Base-by-base conservation (phyloP, 345 rosid genomes). In the Camelina neglecta region DNA sequence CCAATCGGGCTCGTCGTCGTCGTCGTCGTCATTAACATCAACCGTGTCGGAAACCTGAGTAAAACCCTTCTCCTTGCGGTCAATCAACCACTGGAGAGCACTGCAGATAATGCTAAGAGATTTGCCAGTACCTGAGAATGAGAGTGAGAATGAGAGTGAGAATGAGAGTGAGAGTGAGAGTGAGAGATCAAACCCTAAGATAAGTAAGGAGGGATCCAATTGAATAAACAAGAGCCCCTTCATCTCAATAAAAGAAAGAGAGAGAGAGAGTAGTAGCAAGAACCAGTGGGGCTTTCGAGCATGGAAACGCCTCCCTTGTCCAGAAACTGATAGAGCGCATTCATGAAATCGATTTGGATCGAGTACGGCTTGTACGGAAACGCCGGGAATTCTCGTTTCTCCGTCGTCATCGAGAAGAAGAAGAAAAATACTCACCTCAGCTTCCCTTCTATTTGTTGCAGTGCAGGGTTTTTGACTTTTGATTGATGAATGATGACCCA, bases 221-320 rank as follows among this genome's bases (percentile, higher is more conserved):
- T 18, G 18, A 18, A 29, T 4, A 29, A 4, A 29, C 31, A 29
- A 24, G 26, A 33, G 26, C 26, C 3, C 36, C 36, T 33, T 33
- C 36, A 33, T 33, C 6, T 33, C 26, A 24, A 29, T 29, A 7
- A 39, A 39, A 4, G 4, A 51, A 51, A 24, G 7, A 18, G 11
- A 18, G 11, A 60, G 29, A 26, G 29, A 26, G 26, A 24, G 26
- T 24, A 24, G 11, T 35, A 35, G 26, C 8, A 42, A 15, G 18
- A 60, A 92, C 98, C 98, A 1, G 97, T 94, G 63, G 98, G 97
- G 81, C 96, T 94, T 47, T 94, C 96, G 71, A 94, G 97, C 93
- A 94, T 89, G 86, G 97, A 89, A 69, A 94, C 84, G 73, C 96
- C 98, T 56, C 98, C 97, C 51, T 75, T 77, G 53, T 92, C 96